Base-by-base conservation (phyloP, 371 early-diverging fungal species). In the Choanephora cucurbitarum region DNA sequence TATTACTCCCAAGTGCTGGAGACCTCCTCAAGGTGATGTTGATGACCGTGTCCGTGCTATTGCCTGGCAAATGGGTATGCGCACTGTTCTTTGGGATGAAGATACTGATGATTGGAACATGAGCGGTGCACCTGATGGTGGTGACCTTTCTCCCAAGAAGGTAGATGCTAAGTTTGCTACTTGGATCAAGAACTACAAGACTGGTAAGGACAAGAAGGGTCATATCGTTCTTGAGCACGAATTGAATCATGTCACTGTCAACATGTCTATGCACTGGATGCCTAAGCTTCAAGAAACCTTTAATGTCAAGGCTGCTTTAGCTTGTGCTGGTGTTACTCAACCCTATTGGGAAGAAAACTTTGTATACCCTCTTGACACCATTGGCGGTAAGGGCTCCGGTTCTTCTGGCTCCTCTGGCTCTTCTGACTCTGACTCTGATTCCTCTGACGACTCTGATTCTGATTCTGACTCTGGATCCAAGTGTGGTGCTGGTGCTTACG, bases 11-110 rank as follows among this genome's bases (percentile, higher is more conserved):
- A 71, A 72, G 40, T 83, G 82, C 17, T 77, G 70, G 75, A 69
- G 86, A 37, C 81, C 83, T 39, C 80, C 83, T 24, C 80, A 72
- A 60, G 76, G 77, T 32, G 81, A 80, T 46, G 76, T 75, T 0
- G 82, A 83, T 61, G 79, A 78, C 41, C 69, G 83, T 44, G 62
- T 82, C 31, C 70, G 82, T 18, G 63, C 77, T 1, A 73, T 78
- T 53, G 77, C 77, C 11, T 76, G 73, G 75, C 73, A 70, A 37
- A 74, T 80, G 77, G 80, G 80, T 37, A 60, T 80, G 64, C 56
- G 64, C 18, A 75, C 75, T 15, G 57, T 69, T 23, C 21, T 71
- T 1, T 73, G 72, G 73, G 66, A 69, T 31, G 52, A 63, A 48
- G 72, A 71, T 34, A 60, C 66, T 0, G 52, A 67, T 18, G 71